Evolutionary conservation across 2,329 filamentous ascomycete genomes (phyloP).

Genomic region (Ceratocystis diversiconidia): DNA sequence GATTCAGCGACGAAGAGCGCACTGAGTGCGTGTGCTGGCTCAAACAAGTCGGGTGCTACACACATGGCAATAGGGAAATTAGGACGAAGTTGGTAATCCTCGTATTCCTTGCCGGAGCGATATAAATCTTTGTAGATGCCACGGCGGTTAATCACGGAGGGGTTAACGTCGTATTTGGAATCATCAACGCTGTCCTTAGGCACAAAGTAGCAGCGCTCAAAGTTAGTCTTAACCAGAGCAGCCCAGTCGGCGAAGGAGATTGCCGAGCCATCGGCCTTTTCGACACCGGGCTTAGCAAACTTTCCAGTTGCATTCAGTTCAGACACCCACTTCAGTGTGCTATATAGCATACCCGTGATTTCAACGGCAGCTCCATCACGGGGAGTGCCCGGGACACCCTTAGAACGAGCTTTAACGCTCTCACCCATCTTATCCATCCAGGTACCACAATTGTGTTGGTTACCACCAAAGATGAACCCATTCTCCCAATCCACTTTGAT

Average conservation of each 20-base stretch:
- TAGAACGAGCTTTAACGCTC: constrained; percentile 75
- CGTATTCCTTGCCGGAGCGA: constrained; percentile 83
- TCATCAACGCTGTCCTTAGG: constrained; percentile 59
- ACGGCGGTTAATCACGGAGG: constrained; percentile 66
- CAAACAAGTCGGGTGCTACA: constrained; percentile 79
- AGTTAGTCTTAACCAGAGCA: constrained; percentile 62
- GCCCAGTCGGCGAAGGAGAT: constrained; percentile 73
- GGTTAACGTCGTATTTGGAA: constrained; percentile 62
- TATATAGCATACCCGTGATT: constrained; percentile 88
- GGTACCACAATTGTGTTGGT: constrained; percentile 87
- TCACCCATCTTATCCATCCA: constrained; percentile 99
- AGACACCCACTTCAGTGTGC: constrained; percentile 67
- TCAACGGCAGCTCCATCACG: constrained; percentile 91
- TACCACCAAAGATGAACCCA: constrained; percentile 87
- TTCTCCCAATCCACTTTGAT: constrained; percentile 83
- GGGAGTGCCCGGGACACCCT: constrained; percentile 89
- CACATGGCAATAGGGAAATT: constrained; percentile 96
- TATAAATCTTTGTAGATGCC: constrained; percentile 98
- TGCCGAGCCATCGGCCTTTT: constrained; percentile 41
- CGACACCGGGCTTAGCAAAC: constrained; percentile 62
- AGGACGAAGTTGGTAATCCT: constrained; percentile 89
- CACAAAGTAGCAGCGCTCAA: constrained; percentile 85
- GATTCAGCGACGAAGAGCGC: constrained; percentile 70
- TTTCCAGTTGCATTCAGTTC: constrained; percentile 51
- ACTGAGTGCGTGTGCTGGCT: constrained; percentile 59